A percentile compares a stretch with the other conserved stretches of the same genome.
phyloP scores from a whole-genome alignment of 139 green algal species.

The Axilococcus clingmanii region DNA sequence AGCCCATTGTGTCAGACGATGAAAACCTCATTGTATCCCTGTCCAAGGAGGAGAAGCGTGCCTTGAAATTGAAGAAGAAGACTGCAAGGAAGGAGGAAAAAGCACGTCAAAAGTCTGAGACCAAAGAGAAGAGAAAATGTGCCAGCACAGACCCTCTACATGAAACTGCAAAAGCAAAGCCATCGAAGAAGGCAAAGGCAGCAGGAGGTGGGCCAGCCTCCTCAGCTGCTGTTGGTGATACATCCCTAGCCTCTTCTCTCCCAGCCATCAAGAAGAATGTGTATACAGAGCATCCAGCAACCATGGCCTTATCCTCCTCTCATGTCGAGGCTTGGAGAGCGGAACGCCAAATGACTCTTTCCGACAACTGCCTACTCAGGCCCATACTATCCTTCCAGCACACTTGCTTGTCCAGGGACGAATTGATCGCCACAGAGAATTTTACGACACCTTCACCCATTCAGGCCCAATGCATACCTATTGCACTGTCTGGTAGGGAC shows the following conservation, averaged over 20 bases:
- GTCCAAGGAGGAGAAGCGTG: not conserved
- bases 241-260: slow-evolving; percentile 24
- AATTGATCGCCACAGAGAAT: slow-evolving; percentile 52
- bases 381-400: slow-evolving; percentile 47
- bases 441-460: slow-evolving; percentile 72
- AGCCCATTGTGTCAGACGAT: too few species aligned
- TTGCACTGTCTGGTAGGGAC: slow-evolving; percentile 68
- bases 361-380: slow-evolving; percentile 31
- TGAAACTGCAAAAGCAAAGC: slow-evolving; percentile 17
- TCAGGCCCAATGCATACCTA: slow-evolving; percentile 73
- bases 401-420: slow-evolving; percentile 44
- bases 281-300: slow-evolving; percentile 38
- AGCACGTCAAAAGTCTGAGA: slow-evolving; percentile 8
- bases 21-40: too few species aligned
- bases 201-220: not conserved
- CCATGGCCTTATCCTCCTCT: slow-evolving; percentile 18
- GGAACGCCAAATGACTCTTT: slow-evolving; percentile 39
- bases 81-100: slow-evolving; percentile 15
- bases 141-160: not conserved
- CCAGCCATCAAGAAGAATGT: slow-evolving; percentile 47
- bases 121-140: slow-evolving; percentile 1
- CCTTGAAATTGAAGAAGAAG: not conserved
- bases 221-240: slow-evolving; percentile 47
- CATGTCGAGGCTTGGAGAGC: slow-evolving; percentile 30
- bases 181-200: slow-evolving; percentile 11